phyloP scores from a whole-genome alignment of 352 stramenopile genomes.

The Peronosclerospora sorghi region DNA sequence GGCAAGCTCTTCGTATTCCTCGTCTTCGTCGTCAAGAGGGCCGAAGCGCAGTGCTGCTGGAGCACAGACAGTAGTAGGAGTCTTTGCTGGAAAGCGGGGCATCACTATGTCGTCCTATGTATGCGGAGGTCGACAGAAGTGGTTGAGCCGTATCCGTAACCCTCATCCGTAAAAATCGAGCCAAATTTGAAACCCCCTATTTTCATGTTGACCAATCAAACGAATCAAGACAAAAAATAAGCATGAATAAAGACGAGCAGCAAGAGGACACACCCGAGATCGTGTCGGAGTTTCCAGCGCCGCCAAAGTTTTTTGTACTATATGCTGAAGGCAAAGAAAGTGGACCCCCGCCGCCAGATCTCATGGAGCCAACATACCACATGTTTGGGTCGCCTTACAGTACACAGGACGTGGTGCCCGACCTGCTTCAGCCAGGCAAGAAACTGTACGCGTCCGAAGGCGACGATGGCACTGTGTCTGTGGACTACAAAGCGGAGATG shows the following conservation, averaged over 20 bases:
- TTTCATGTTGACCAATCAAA: too few species aligned
- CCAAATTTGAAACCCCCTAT: too few species aligned
- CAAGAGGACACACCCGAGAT: slow-evolving; percentile 56
- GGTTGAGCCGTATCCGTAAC: too few species aligned
- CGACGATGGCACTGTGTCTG: slow-evolving; percentile 3
- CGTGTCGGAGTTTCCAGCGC: slow-evolving; percentile 73
- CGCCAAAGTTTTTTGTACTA: slow-evolving; percentile 66
- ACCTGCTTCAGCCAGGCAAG: slow-evolving; percentile 49
- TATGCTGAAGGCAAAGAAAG: slow-evolving; percentile 43
- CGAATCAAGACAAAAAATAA: too few species aligned
- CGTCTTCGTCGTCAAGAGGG: too few species aligned
- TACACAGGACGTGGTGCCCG: slow-evolving; percentile 68
- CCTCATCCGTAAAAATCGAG: too few species aligned
- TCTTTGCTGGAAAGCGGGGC: too few species aligned
- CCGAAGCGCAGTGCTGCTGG: too few species aligned
- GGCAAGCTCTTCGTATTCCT: too few species aligned
- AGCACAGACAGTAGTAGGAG: too few species aligned
- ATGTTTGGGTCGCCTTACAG: slow-evolving; percentile 80
- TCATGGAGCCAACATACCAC: slow-evolving; percentile 75
- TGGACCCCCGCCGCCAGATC: slow-evolving; percentile 47
- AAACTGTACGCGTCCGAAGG: slow-evolving; percentile 42
- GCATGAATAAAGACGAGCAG: slow-evolving; percentile 7
- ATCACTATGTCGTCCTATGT: too few species aligned
- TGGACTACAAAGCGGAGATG: slow-evolving; percentile 73
- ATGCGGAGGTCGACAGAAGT: too few species aligned